Conservation (phyloP, 2,329 filamentous ascomycete species). For the Colletotrichum orbiculare region DNA sequence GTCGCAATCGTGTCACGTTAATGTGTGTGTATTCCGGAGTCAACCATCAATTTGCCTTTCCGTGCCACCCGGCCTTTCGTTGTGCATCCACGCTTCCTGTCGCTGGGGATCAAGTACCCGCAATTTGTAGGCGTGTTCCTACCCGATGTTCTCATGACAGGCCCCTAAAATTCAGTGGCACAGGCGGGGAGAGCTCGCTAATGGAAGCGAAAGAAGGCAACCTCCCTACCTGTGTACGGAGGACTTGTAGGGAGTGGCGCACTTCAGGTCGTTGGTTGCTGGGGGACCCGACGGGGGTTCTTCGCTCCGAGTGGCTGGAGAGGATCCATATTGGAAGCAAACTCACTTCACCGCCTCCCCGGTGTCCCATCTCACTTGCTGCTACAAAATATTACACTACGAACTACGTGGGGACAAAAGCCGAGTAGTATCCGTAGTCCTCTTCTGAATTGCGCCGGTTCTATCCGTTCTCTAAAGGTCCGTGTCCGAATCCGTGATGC, state of each 20-base stretch:
- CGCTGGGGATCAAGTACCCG: too few species aligned
- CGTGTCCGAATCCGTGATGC: too few species aligned
- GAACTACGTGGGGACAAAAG: too few species aligned
- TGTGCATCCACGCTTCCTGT: too few species aligned
- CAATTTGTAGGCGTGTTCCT: too few species aligned
- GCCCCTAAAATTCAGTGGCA: conserved; percentile 15
- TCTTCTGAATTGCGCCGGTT: not conserved
- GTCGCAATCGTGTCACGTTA: not conserved
- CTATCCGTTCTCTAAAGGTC: not conserved
- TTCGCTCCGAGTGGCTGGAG: not conserved
- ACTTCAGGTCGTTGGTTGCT: conserved; percentile 3
- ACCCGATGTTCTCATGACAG: not conserved
- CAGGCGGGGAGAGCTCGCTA: not conserved
- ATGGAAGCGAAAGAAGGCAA: too few species aligned
- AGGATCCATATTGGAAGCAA: conserved; percentile 15
- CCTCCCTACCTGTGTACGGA: not conserved
- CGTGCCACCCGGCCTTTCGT: too few species aligned
- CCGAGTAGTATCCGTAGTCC: too few species aligned
- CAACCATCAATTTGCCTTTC: too few species aligned
- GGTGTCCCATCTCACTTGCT: not conserved
- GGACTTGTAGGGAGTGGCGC: not conserved
- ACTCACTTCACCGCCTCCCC: conserved; percentile 19
- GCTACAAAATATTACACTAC: not conserved
- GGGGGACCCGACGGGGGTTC: conserved; percentile 9
- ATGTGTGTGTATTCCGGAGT: not conserved